Evolutionary conservation across 306 rosid species (phyloP).

Genomic region (Malus sylvestris): DNA sequence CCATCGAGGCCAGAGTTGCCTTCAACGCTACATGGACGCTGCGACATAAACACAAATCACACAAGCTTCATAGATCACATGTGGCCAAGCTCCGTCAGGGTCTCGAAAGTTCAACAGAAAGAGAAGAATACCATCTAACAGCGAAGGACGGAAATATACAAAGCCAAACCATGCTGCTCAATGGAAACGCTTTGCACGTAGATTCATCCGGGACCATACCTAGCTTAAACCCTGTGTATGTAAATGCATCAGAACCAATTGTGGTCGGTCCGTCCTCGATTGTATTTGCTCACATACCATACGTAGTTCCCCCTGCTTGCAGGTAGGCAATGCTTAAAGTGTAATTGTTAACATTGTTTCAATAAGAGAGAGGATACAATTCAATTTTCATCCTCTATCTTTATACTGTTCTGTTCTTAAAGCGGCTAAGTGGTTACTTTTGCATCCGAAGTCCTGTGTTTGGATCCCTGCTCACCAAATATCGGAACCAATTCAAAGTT

Average conservation of each 20-base stretch:
- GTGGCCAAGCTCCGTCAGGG: slow-evolving; percentile 12
- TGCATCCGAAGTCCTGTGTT: not conserved
- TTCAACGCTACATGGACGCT: slow-evolving; percentile 20
- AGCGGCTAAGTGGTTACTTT: too few species aligned
- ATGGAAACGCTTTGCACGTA: slow-evolving; percentile 56
- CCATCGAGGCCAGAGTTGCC: slow-evolving; percentile 32
- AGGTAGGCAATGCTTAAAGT: slow-evolving; percentile 25
- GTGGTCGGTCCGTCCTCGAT: slow-evolving; percentile 61
- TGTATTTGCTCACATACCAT: slow-evolving; percentile 80
- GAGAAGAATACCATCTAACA: slow-evolving; percentile 81
- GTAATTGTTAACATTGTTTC: slow-evolving; percentile 18
- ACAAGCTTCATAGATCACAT: slow-evolving; percentile 9
- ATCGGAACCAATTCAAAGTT: not conserved
- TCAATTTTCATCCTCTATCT: not conserved
- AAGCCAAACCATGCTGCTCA: slow-evolving; percentile 70
- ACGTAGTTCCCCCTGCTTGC: slow-evolving; percentile 53
- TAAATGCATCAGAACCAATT: slow-evolving; percentile 52
- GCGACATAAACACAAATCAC: slow-evolving; percentile 26
- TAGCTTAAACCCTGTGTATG: slow-evolving; percentile 47
- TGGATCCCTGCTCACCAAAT: not conserved
- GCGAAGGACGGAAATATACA: slow-evolving; percentile 57
- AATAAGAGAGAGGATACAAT: slow-evolving; percentile 23
- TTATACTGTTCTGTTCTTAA: too few species aligned
- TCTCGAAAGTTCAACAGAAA: slow-evolving; percentile 14
- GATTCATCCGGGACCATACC: slow-evolving; percentile 72